Evolutionary conservation across 2,329 filamentous ascomycete species (phyloP), one percentile per base, ranked within the genome.

Genomic region (Talaromyces pinophilus): DNA sequence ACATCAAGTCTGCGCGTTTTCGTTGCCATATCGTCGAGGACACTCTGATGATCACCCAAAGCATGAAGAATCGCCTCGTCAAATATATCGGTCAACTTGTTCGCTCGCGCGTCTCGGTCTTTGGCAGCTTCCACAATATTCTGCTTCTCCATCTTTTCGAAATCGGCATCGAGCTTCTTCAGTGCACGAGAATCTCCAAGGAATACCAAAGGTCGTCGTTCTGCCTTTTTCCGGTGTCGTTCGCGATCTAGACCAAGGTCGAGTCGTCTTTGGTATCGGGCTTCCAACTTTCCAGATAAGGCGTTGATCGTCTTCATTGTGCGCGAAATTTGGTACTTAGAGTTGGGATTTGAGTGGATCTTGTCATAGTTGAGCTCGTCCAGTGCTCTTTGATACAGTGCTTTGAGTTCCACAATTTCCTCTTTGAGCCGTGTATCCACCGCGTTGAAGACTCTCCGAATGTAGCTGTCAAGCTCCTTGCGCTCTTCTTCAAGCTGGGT

Each of bases 221-320:
- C 83, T 0, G 84, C 83, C 70, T 81, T 83, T 74, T 86, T 86
- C 62, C 85, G 82, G 17, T 84, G 78, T 55, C 80, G 81, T 70
- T 87, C 85, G 48, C 84, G 82, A 68, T 86, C 84, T 19, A 85
- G 73, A 5, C 84, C 80, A 42, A 83, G 80, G 35, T 82, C 78
- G 2, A 82, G 79, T 13, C 84, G 78, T 66, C 82, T 82, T 17
- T 81, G 81, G 68, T 86, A 82, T 1, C 82, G 79, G 28, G 77
- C 72, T 70, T 86, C 83, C 15, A 86, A 78, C 66, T 80, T 81
- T 15, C 75, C 73, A 69, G 85, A 81, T 5, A 86, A 72, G 1
- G 77, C 73, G 28, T 82, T 79, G 17, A 82, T 75, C n/a, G 77
- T 74, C 48, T 75, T 77, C 80, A 84, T 82, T 5, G 80, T 79